These are phyloP conservation scores for Calocybe gangraenosa DNA, from an alignment of 768 basidiomycete genomes.

Conservation along the genomic window DNA sequence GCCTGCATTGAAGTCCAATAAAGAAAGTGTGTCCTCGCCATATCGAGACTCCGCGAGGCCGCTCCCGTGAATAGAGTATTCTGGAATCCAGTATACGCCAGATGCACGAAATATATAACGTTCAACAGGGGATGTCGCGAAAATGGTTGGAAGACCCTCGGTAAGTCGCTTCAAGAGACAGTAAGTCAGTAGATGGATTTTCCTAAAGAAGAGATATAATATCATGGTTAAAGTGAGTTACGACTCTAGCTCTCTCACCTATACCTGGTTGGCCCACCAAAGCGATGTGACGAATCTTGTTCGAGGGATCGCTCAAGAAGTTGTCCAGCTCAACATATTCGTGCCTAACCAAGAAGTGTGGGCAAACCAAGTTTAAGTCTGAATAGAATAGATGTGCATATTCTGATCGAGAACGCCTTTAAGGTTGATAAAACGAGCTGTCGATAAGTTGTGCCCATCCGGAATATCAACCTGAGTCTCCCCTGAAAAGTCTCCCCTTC, in stretches of 20 bases:
- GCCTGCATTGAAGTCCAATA: neutral
- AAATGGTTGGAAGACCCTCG: constrained; percentile 2
- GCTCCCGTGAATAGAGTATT: neutral
- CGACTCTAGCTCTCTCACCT: neutral
- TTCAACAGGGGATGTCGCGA: neutral
- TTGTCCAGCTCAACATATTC: constrained; percentile 1
- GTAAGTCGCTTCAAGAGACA: constrained; percentile 4
- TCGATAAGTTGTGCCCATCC: too few relatives aligned
- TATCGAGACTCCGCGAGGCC: too few relatives aligned
- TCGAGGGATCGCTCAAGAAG: neutral
- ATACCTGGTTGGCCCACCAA: too few relatives aligned
- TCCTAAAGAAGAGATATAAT: neutral
- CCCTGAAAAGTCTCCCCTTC: too few relatives aligned
- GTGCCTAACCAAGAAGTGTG: too few relatives aligned
- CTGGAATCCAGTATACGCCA: too few relatives aligned
- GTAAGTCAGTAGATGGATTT: constrained; percentile 1
- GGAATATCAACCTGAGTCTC: too few relatives aligned
- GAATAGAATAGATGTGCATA: neutral
- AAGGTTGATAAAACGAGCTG: neutral
- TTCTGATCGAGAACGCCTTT: neutral
- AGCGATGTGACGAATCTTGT: neutral
- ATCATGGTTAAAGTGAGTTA: neutral
- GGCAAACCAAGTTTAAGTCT: too few relatives aligned
- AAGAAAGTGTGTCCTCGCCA: neutral
- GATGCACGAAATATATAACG: neutral